Evolutionary conservation across 768 basidiomycete species (phyloP), one percentile per base, ranked within the genome.

Genomic region (Lentinula aciculospora): DNA sequence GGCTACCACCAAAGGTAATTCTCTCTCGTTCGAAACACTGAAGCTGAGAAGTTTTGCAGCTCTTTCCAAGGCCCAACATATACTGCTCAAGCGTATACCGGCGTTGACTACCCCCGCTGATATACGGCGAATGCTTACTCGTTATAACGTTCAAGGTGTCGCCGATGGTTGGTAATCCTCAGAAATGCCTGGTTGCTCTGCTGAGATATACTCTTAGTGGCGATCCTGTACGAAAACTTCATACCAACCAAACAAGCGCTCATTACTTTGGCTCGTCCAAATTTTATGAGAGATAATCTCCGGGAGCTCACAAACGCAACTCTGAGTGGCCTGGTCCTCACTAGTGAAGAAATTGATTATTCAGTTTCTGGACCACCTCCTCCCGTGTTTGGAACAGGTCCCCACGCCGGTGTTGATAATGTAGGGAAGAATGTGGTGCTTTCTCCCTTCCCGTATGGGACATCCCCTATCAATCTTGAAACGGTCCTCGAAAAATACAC

Each of bases 401-500:
- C 80, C 8, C 75, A 74, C 36, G 88, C 78, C n/a, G 74, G 80
- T 15, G 67, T 83, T 48, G 61, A 68, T 9, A 75, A 80, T 44
- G 68, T 70, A 34, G 83, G 81, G 9, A 81, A 68, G 60, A 75
- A 74, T 53, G 88, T 90, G 23, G 75, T 83, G 5, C 63, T 89
- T 1, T 79, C 73, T 67, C 89, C 89, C 2, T 64, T 90, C 37
- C 85, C 88, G 0, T 80, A 79, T 3, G 82, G 67, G 62, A 49
- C 25, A 25, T 7, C 32, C 3, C 8, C 25, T 17, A 3, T 4
- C 23, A 28, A 13, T 17, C 5, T 60, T 21, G n/a, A 34, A 8
- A 13, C 46, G 42, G 7, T 60, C 3, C 13, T 50, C 25, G 21
- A 47, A 15, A 46, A 47, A 19, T 60, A 49, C n/a, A 17, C 9